Evolutionary conservation across 768 basidiomycete species (phyloP).

Genomic region (Tulasnella sp.): DNA sequence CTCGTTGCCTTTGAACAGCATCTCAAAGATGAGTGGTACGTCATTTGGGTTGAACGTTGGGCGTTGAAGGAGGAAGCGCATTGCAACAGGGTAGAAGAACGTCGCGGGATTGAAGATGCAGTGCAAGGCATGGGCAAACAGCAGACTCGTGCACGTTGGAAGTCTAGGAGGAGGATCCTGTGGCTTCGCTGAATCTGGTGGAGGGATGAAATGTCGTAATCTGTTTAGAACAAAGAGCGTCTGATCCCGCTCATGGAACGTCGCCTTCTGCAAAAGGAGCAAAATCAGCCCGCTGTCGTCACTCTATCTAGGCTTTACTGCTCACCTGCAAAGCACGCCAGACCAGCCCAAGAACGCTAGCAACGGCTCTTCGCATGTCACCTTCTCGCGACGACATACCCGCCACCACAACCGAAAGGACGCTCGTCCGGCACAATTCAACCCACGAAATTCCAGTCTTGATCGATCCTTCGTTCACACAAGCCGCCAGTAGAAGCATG

Average conservation of each 20-base stretch:
- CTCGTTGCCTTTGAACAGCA: constrained; percentile 73
- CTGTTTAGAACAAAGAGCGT: constrained; percentile 60
- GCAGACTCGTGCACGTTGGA: constrained; percentile 69
- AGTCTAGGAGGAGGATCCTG: constrained; percentile 46
- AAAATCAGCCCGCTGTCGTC: background rate
- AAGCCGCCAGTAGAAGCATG: constrained; percentile 54
- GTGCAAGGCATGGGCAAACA: constrained; percentile 73
- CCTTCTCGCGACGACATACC: constrained; percentile 59
- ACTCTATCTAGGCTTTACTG: constrained; percentile 17
- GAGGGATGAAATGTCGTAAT: constrained; percentile 50
- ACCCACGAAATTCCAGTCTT: constrained; percentile 70
- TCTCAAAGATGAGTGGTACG: constrained; percentile 82
- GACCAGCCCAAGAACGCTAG: constrained; percentile 53
- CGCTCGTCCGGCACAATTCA: constrained; percentile 73
- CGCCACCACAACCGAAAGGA: constrained; percentile 63
- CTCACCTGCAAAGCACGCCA: constrained; percentile 58
- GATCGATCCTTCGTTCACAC: constrained; percentile 46
- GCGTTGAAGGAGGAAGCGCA: constrained; percentile 84
- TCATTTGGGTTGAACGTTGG: constrained; percentile 71
- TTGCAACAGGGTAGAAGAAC: constrained; percentile 78
- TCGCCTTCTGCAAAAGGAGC: constrained; percentile 37
- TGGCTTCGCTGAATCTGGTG: constrained; percentile 29
- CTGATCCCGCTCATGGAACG: constrained; percentile 72
- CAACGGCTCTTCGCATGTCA: constrained; percentile 51
- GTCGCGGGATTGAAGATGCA: constrained; percentile 81